Evolutionary conservation across 2,329 filamentous ascomycete species (phyloP).

Genomic region (Phaeophleospora eucalypticola): DNA sequence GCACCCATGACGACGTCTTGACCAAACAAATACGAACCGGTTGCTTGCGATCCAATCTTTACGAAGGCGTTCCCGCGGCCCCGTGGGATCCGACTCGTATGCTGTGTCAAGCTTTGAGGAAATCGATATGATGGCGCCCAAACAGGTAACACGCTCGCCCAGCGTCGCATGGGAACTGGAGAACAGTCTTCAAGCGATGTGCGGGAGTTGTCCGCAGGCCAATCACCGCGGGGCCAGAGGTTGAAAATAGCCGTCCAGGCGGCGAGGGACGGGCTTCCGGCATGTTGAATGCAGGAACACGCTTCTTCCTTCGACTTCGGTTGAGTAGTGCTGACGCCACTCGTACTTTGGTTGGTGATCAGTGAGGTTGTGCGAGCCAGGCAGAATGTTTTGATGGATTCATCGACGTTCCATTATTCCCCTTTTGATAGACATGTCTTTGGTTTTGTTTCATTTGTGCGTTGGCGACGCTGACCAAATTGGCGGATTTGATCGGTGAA

Average conservation of each 20-base stretch:
- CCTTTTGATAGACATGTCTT: too few species aligned
- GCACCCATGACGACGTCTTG: constrained; percentile 6
- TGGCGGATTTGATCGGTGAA: not conserved
- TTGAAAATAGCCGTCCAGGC: constrained; percentile 9
- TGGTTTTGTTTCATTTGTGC: too few species aligned
- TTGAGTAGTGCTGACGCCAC: not conserved
- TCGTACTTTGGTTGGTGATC: too few species aligned
- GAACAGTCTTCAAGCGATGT: not conserved
- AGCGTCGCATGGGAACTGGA: not conserved
- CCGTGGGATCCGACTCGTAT: constrained; percentile 2
- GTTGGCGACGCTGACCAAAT: too few species aligned
- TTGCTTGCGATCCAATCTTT: not conserved
- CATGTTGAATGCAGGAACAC: constrained; percentile 7
- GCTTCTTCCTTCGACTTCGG: not conserved
- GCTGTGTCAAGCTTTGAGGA: constrained; percentile 7
- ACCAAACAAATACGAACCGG: constrained; percentile 4
- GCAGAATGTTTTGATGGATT: too few species aligned
- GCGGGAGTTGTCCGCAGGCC: not conserved
- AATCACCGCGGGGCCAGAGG: constrained; percentile 1
- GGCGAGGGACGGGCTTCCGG: constrained; percentile 6
- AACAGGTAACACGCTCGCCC: not conserved
- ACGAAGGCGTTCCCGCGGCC: not conserved
- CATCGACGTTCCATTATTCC: too few species aligned
- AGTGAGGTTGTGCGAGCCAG: too few species aligned
- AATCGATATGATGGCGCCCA: constrained; percentile 2